Evolutionary conservation across 2,329 filamentous ascomycete species (phyloP).

Genomic region (Penicillium sclerotiorum): DNA sequence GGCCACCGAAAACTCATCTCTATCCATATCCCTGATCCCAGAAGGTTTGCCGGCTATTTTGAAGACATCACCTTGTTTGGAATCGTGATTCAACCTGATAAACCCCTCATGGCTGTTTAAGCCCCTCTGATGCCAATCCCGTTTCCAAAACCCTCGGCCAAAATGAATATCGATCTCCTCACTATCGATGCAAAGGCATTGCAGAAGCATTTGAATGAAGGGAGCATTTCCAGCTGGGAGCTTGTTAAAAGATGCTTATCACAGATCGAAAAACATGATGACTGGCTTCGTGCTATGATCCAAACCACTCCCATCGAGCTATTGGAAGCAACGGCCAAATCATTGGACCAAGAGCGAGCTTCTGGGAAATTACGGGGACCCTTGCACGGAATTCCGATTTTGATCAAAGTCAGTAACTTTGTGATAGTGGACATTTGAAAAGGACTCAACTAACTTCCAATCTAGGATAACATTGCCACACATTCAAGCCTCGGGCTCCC

Average conservation of each 20-base stretch:
- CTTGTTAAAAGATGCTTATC: conserved; percentile 8
- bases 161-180: neutral
- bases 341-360: conserved; percentile 29
- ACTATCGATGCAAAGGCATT: conserved; percentile 7
- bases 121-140: neutral
- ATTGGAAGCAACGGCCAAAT: conserved; percentile 16
- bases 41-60: too few relatives aligned
- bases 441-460: too few relatives aligned
- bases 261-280: conserved; percentile 7
- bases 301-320: conserved; percentile 8
- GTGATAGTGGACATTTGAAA: neutral
- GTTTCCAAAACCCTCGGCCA: neutral
- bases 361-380: conserved; percentile 28
- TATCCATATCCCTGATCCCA: neutral
- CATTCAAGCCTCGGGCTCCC: conserved; percentile 19
- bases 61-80: too few relatives aligned
- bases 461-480: conserved; percentile 34
- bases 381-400: conserved; percentile 39
- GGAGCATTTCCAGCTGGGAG: conserved; percentile 2
- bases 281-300: conserved; percentile 11
- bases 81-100: too few relatives aligned
- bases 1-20: neutral
- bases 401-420: conserved; percentile 30
- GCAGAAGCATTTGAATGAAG: neutral
- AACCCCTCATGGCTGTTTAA: neutral